phyloP scores from a whole-genome alignment of 805 yeast genomes.

The Yamadazyma akitaensis region DNA sequence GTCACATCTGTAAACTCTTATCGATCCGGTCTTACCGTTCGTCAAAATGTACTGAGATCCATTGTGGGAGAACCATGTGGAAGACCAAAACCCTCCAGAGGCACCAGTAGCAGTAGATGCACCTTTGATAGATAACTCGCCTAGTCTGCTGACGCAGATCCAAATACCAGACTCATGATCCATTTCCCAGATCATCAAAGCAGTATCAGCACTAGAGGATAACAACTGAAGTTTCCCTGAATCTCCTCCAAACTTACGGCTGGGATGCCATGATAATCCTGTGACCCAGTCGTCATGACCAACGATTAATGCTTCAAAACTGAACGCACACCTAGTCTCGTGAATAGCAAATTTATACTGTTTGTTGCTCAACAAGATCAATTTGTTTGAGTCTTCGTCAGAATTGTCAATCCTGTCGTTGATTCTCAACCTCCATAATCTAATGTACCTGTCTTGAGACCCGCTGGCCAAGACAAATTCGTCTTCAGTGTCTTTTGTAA shows the following conservation, averaged over 20 bases:
- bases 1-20: constrained; percentile 66
- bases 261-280: constrained; percentile 76
- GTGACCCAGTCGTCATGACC: constrained; percentile 99
- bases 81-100: constrained; percentile 61
- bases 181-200: constrained; percentile 91
- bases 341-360: constrained; percentile 56
- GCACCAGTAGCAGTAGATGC: constrained; percentile 99
- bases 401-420: constrained; percentile 55
- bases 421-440: constrained; percentile 76
- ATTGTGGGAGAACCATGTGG: constrained; percentile 58
- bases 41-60: constrained; percentile 56
- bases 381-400: constrained; percentile 51
- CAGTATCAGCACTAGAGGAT: constrained; percentile 90
- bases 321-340: constrained; percentile 49
- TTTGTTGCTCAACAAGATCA: constrained; percentile 63
- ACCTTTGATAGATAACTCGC: constrained; percentile 93
- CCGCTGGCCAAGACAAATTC: constrained; percentile 79
- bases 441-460: constrained; percentile 86
- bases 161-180: constrained; percentile 85
- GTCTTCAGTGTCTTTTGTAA: constrained; percentile 47
- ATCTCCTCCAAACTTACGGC: constrained; percentile 4
- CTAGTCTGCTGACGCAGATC: constrained; percentile 77
- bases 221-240: constrained; percentile 52
- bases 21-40: constrained; percentile 89
- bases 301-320: constrained; percentile 89